Base-by-base conservation (phyloP, 331 rosid genomes). In the Acacia pycnantha region DNA sequence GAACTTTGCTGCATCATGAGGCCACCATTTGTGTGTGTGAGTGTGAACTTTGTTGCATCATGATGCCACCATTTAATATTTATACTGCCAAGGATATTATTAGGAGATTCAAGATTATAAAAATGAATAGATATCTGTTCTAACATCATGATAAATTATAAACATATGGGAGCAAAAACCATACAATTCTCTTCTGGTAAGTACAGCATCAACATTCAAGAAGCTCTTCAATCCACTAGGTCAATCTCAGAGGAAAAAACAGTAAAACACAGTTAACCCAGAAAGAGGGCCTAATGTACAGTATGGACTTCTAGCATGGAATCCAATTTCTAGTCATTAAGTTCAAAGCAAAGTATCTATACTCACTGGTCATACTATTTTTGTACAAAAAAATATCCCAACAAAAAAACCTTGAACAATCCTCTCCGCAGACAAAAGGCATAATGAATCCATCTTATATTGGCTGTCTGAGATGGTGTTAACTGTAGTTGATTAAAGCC, bases 401-500 rank as follows among this genome's bases (percentile, higher is more conserved):
- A 29, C 15, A 4, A 29, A 64, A 62, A 62, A 62, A 62, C 67
- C 33, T 62, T 29, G 70, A 64, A 2, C 19, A 80, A 26, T 72
- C 70, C 79, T 82, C 44, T 82, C 21, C 53, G 72, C 51, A 75
- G 68, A 70, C 76, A 54, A 62, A 76, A 61, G 74, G 29, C 79
- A 80, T 73, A 74, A 58, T 14, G 81, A 71, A 31, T 78, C 54
- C 51, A 80, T 73, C 69, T 79, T 22, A 70, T 46, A 66, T 46
- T 47, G 48, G 47, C 78, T 73, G 1, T 61, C 14, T 79, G 77
- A 79, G 83, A 64, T 64, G 70, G 68, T 62, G 70, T 21, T 74
- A 74, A 74, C 77, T 48, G 72, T 48, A 82, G 80, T 80, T 71
- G 47, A 79, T 95, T 86, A 94, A 43, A 94, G 76, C 99, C 99